Evolutionary conservation across 1,139 yeast species (phyloP).

Genomic region (Sugiyamaella castrensis): DNA sequence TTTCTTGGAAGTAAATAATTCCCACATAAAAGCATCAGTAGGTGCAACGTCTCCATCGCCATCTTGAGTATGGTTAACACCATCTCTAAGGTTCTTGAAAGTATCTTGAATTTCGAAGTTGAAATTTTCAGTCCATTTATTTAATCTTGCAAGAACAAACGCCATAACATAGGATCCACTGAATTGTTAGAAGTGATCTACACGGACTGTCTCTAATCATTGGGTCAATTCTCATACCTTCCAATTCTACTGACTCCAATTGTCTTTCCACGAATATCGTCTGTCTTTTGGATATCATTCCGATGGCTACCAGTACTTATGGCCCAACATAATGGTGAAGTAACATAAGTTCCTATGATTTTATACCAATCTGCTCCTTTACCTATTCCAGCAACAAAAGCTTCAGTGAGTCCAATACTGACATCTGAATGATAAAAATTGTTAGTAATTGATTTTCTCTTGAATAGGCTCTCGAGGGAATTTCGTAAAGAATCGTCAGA

Average conservation of each 20-base stretch:
- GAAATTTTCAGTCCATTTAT: constrained; percentile 42
- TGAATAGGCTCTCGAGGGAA: neutral
- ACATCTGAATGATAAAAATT: constrained; percentile 39
- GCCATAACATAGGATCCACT: constrained; percentile 92
- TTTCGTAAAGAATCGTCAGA: no score
- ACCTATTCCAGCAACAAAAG: constrained; percentile 77
- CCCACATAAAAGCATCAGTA: constrained; percentile 95
- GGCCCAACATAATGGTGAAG: constrained; percentile 85
- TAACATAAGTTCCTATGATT: constrained; percentile 76
- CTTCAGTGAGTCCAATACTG: constrained; percentile 89
- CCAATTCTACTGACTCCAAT: constrained; percentile 91
- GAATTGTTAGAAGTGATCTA: neutral
- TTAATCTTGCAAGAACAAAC: constrained; percentile 69
- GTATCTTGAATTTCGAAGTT: constrained; percentile 58
- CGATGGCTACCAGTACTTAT: constrained; percentile 71
- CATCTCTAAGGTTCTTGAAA: constrained; percentile 72
- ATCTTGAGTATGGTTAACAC: constrained; percentile 55
- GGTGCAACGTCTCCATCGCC: constrained; percentile 39
- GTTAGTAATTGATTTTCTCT: neutral
- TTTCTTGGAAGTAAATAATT: constrained; percentile 80
- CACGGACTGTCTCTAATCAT: neutral
- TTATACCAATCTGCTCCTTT: constrained; percentile 65
- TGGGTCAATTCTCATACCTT: constrained; percentile 3
- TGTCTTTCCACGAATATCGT: constrained; percentile 56
- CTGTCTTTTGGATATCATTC: constrained; percentile 48